Percentiles rank a stretch among this genome's conserved stretches.
Evolutionary conservation across 2,329 filamentous ascomycete genomes (phyloP).

Genomic region (Cordyceps cicadae): DNA sequence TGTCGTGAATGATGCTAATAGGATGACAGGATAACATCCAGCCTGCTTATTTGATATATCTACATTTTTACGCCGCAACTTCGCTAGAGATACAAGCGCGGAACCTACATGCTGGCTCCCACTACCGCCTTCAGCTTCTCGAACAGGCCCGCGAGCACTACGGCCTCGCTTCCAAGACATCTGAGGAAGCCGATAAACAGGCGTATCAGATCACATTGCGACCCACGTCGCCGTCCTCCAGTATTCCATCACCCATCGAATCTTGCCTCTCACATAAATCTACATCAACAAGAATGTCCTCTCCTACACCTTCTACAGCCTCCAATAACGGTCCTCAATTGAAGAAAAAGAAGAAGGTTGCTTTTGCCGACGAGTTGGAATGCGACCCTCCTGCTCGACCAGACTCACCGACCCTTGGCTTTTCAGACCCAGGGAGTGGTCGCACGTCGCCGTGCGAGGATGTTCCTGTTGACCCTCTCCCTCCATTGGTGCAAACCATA

Average conservation of each 20-base stretch:
- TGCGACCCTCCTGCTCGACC: conserved; percentile 45
- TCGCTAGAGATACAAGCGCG: conserved; percentile 49
- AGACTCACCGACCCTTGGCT: conserved; percentile 52
- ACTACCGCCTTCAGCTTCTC: conserved; percentile 40
- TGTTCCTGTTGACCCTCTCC: conserved; percentile 6
- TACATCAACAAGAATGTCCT: conserved; percentile 36
- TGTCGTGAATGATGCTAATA: not conserved
- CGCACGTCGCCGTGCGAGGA: conserved; percentile 5
- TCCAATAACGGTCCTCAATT: conserved; percentile 24
- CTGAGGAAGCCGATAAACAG: conserved; percentile 34
- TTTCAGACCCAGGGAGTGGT: conserved; percentile 31
- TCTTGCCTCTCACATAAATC: conserved; percentile 39
- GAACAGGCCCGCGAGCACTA: conserved; percentile 46
- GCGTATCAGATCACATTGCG: conserved; percentile 31
- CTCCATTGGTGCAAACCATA: conserved; percentile 4
- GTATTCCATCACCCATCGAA: conserved; percentile 37
- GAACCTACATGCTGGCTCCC: conserved; percentile 36
- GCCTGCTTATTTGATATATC: conserved; percentile 48
- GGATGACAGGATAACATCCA: conserved; percentile 31
- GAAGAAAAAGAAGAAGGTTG: conserved; percentile 31
- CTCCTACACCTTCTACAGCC: conserved; percentile 37
- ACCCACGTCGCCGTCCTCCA: conserved; percentile 30
- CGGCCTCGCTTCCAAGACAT: conserved; percentile 37
- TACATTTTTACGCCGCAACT: conserved; percentile 55
- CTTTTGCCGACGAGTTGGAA: conserved; percentile 26